Percentiles rank a stretch among this genome's conserved stretches.
These are phyloP conservation scores for Lathyrus aphaca DNA, from an alignment of 306 rosid species.

Conservation along the genomic window DNA sequence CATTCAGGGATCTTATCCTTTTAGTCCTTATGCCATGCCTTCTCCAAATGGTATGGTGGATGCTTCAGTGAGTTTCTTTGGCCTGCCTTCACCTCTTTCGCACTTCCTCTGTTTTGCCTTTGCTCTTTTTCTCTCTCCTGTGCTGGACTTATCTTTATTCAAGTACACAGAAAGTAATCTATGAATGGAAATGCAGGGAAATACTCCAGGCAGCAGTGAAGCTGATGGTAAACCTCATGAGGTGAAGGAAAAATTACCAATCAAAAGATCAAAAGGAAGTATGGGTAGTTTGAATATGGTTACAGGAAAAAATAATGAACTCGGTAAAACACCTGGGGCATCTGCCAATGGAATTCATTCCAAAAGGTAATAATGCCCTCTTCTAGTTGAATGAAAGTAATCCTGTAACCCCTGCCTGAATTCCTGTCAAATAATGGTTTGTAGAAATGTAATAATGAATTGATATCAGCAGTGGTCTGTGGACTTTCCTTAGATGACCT, in stretches of 20 bases:
- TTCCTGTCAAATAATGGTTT: conserved; percentile 12
- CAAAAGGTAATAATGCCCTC: conserved; percentile 63
- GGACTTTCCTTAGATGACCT: not conserved
- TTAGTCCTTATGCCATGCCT: conserved; percentile 93
- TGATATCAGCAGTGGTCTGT: not conserved
- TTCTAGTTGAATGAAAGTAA: conserved; percentile 23
- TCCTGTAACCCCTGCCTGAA: not conserved
- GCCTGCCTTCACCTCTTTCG: conserved; percentile 27
- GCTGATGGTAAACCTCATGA: conserved; percentile 85
- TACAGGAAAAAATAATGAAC: conserved; percentile 87
- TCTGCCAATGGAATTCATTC: conserved; percentile 82
- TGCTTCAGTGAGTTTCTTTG: conserved; percentile 71
- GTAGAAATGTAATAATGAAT: conserved; percentile 5
- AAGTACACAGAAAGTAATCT: conserved; percentile 39
- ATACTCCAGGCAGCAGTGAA: conserved; percentile 78
- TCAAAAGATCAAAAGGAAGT: conserved; percentile 98
- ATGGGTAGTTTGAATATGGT: conserved; percentile 95
- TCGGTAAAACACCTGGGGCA: conserved; percentile 70
- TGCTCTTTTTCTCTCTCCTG: conserved; percentile 8
- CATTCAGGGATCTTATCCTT: conserved; percentile 93
- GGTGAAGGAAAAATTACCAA: conserved; percentile 90
- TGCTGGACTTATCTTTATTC: conserved; percentile 35
- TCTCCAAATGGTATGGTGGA: conserved; percentile 91
- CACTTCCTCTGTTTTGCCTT: not conserved
- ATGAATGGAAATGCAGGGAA: conserved; percentile 68